phyloP scores from a whole-genome alignment of 2,329 filamentous ascomycete genomes.

The Paecilomyces niveus region DNA sequence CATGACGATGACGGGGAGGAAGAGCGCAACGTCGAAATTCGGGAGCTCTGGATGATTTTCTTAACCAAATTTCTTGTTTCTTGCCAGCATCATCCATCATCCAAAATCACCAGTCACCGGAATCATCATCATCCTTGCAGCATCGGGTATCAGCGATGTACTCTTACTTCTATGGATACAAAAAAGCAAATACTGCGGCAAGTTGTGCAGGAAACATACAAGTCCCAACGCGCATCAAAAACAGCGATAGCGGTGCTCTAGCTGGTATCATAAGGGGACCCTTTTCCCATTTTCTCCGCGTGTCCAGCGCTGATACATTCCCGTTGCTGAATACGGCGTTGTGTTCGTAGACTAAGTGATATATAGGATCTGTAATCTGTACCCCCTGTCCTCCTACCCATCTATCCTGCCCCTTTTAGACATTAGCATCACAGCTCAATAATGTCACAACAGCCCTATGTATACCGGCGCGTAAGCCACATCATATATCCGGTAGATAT shows the following conservation, averaged over 20 bases:
- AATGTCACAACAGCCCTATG: too few species aligned
- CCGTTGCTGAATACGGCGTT: neutral
- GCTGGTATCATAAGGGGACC: neutral
- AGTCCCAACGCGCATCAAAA: neutral
- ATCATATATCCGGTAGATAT: too few species aligned
- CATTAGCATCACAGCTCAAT: too few species aligned
- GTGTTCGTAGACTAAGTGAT: neutral
- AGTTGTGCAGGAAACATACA: neutral
- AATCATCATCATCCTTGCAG: neutral
- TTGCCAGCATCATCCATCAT: neutral
- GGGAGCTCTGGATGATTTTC: slow-evolving; percentile 1
- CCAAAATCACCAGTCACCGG: neutral
- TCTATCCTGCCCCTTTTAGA: too few species aligned
- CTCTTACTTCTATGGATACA: neutral
- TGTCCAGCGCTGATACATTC: neutral
- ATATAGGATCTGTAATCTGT: neutral
- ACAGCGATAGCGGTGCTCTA: neutral
- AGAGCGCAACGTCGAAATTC: neutral
- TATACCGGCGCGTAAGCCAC: too few species aligned
- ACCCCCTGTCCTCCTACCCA: neutral
- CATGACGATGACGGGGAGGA: neutral
- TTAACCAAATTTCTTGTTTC: neutral
- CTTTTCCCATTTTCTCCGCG: neutral
- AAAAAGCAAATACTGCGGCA: neutral
- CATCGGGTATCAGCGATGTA: neutral